Base-by-base conservation (phyloP, 2,329 filamentous ascomycete genomes). In the Pseudogymnoascus pannorum region DNA sequence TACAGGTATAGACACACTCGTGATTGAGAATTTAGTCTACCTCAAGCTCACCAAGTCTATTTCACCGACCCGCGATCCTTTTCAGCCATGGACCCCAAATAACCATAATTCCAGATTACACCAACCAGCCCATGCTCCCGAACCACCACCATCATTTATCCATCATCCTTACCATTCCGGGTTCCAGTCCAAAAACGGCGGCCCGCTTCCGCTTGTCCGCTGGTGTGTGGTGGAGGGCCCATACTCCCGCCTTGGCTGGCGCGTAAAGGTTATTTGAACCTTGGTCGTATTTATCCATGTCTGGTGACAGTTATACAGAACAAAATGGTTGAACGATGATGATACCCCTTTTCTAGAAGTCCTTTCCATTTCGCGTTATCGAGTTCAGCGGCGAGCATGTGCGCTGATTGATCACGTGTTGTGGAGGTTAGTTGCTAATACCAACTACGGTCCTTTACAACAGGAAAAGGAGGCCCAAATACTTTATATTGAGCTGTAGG, bases 181-280 rank as follows among this genome's bases (percentile, higher is more conserved):
- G n/a, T 16, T 16, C 26, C 14, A 9, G 6, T 4, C 42, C 12
- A 2, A 16, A 51, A 29, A 22, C 2, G n/a, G 24, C 11, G 36
- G 36, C 36, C 29, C 36, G 18, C 40, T 22, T 42, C 40, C 18
- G 40, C 9, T 42, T 42, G 40, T 14, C 40, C 40, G 40, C 22
- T 22, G 40, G 11, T 2, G 11, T 6, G 18, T 3, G 18, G 20
- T 31, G 6, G 9, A 42, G 5, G 9, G 18, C 18, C 18, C 40
- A 51, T 51, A 51, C 44, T 51, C 44, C 44, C 44, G 24, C 12
- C 44, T 51, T 51, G 44, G 44, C 44, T 26, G 44, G 44, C 44
- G 44, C 44, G n/a, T 18, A 51, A 51, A 51, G 44, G 44, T 51
- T 51, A 51, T 51, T 51, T 4, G 44, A 11, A 51, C 24, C 24